A percentile compares a stretch with the other conserved stretches of the same genome.
These are phyloP conservation scores for Arxiozyma slooffiae DNA, from an alignment of 1,139 yeast genomes.

Conservation along the genomic window DNA sequence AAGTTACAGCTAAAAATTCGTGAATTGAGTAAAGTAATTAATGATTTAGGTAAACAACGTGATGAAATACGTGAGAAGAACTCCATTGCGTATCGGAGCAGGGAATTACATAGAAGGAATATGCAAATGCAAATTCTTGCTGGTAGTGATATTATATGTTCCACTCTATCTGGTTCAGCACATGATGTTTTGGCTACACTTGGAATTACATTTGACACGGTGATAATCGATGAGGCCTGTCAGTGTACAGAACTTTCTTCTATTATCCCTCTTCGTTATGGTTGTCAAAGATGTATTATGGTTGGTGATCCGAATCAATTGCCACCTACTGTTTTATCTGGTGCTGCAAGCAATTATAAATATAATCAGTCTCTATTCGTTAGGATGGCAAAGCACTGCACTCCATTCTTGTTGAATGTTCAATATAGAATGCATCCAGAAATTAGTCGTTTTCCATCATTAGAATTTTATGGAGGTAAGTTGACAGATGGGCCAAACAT, in stretches of 20 bases:
- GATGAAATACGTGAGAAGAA: conserved; percentile 73
- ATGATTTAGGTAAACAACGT: conserved; percentile 59
- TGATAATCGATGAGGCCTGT: conserved; percentile 94
- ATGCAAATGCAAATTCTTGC: conserved; percentile 62
- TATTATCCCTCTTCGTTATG: conserved; percentile 85
- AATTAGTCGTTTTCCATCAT: conserved; percentile 78
- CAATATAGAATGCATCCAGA: conserved; percentile 98
- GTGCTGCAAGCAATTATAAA: conserved; percentile 65
- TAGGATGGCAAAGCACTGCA: conserved; percentile 69
- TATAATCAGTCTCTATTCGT: conserved; percentile 93
- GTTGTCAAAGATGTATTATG: conserved; percentile 86
- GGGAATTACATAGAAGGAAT: conserved; percentile 70
- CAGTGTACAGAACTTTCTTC: conserved; percentile 94
- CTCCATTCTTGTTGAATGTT: conserved; percentile 66
- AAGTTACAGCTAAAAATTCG: conserved; percentile 43
- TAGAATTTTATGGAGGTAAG: conserved; percentile 64
- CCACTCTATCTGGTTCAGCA: conserved; percentile 92
- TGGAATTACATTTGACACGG: conserved; percentile 79
- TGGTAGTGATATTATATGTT: conserved; percentile 80
- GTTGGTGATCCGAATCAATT: conserved; percentile 98
- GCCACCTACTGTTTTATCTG: conserved; percentile 96
- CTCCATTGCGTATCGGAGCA: conserved; percentile 57
- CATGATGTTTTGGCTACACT: conserved; percentile 72
- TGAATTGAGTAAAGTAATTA: conserved; percentile 48
- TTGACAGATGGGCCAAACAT: conserved; percentile 70